These are phyloP conservation scores for Podospora pseudocomata DNA, from an alignment of 495 filamentous ascomycete species.

Conservation along the genomic window DNA sequence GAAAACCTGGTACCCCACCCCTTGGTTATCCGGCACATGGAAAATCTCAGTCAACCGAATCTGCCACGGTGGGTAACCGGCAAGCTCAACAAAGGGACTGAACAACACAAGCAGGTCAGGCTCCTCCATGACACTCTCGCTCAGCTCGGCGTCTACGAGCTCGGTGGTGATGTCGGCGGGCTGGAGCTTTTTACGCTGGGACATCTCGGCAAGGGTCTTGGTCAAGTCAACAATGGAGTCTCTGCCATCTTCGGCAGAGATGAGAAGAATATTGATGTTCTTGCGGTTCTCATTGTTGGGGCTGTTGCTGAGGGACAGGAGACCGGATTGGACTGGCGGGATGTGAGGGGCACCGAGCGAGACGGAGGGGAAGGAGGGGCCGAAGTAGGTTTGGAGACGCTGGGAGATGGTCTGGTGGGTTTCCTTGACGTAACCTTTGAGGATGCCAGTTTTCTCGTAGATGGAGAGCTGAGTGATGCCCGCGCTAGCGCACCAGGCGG, in stretches of 20 bases:
- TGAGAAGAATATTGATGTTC: conserved; percentile 74
- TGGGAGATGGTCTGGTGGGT: conserved; percentile 68
- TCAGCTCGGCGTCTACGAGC: conserved; percentile 84
- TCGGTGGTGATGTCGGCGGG: conserved; percentile 76
- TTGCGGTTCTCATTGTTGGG: conserved; percentile 5
- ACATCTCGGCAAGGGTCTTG: conserved; percentile 91
- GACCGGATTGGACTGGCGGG: conserved; percentile 48
- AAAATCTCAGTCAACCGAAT: conserved; percentile 92
- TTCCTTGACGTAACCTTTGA: conserved; percentile 79
- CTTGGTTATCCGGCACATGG: conserved; percentile 63
- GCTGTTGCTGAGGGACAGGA: conserved; percentile 16
- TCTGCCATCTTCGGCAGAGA: conserved; percentile 83
- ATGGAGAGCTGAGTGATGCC: conserved; percentile 82
- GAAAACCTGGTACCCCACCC: conserved; percentile 92
- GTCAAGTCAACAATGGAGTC: conserved; percentile 94
- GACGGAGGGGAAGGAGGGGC: conserved; percentile 60
- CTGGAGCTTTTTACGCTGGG: conserved; percentile 78
- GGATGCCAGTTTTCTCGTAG: conserved; percentile 82
- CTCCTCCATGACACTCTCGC: conserved; percentile 66
- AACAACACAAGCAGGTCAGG: conserved; percentile 89
- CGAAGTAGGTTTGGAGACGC: conserved; percentile 82
- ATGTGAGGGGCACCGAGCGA: conserved; percentile 74
- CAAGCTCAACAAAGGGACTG: conserved; percentile 70
- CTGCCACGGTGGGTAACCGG: conserved; percentile 96
- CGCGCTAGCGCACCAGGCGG: conserved; percentile 85